phyloP scores from a whole-genome alignment of 176 grass and related monocot species.

The Tuctoria greenei region DNA sequence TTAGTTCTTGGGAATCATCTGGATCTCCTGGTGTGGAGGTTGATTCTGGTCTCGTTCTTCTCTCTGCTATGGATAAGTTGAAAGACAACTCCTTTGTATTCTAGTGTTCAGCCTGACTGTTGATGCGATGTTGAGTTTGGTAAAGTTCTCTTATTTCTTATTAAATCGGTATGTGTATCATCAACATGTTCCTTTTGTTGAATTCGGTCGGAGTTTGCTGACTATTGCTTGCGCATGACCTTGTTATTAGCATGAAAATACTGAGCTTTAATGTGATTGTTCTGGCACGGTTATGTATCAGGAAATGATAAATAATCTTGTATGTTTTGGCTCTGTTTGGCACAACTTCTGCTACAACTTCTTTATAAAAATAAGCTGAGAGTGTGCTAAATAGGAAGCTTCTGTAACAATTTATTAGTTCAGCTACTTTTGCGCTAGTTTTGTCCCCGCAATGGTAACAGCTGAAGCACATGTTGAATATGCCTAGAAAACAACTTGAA shows the following conservation, averaged over 20 bases:
- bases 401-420: no score
- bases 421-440: no score
- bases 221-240: neutral
- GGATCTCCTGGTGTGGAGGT: constrained; percentile 25
- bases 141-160: constrained; percentile 7
- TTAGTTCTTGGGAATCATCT: constrained; percentile 19
- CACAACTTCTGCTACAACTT: no score
- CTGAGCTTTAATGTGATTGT: constrained; percentile 22
- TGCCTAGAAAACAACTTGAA: neutral
- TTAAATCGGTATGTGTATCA: constrained; percentile 15
- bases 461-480: constrained; percentile 21
- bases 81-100: neutral
- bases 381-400: no score
- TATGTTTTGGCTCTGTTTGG: no score
- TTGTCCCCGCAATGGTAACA: neutral
- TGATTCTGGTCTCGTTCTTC: constrained; percentile 6
- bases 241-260: neutral
- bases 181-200: neutral
- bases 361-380: no score
- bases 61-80: constrained; percentile 41
- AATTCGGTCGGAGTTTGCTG: constrained; percentile 5
- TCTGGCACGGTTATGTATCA: constrained; percentile 4
- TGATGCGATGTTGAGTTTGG: neutral
- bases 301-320: constrained; percentile 8
- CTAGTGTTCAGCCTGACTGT: neutral